Base-by-base conservation (phyloP, 1,284 basidiomycete genomes). In the Moesziomyces globuligerus region DNA sequence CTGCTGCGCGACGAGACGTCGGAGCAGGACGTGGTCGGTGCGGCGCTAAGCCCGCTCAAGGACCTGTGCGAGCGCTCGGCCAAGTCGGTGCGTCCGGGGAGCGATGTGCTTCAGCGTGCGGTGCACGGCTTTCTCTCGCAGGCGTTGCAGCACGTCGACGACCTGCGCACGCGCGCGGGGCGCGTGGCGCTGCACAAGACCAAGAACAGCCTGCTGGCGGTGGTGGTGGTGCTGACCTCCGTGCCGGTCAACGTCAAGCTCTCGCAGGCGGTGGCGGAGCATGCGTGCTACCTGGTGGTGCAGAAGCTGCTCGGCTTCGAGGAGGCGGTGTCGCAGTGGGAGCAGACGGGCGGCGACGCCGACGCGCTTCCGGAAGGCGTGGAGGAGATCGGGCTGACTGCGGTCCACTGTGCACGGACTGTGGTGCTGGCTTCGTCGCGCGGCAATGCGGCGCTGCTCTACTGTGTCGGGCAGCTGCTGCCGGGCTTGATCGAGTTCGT, bases 201-300 rank as follows among this genome's bases (percentile, higher is more conserved):
- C 82, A 94, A 93, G 83, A 92, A 90, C 81, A 97, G 96, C 83
- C 86, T 98, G 57, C 84, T 98, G 17, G 91, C 93, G 0, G 86
- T 90, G 0, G 93, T 93, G 3, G 86, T 98, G 7, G 86, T 97
- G 50, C 83, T 98, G 37, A 96, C 94, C 0, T 87, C 90, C 13
- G 84, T 94, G 2, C 91, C 93, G 1, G 74, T 87, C 1, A 85
- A 85, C 11, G 85, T 90, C 24, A 88, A 88, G 74, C 83, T 96
- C 37, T 90, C 91, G 49, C 86, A 88, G 57, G 87, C 89, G 3
- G 89, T 91, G 8, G 85, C 96, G 20, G 94, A 95, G 75, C 91
- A 93, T 72, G 88, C 88, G 18, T 94, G 91, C 78, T 91, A 90
- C 81, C 83, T 93, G 56, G 90, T 96, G 39, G 89, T 89, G 1